Evolutionary conservation across 2,329 filamentous ascomycete genomes (phyloP), one percentile per base, ranked within the genome.

Genomic region (Aspergillus pseudonomiae): DNA sequence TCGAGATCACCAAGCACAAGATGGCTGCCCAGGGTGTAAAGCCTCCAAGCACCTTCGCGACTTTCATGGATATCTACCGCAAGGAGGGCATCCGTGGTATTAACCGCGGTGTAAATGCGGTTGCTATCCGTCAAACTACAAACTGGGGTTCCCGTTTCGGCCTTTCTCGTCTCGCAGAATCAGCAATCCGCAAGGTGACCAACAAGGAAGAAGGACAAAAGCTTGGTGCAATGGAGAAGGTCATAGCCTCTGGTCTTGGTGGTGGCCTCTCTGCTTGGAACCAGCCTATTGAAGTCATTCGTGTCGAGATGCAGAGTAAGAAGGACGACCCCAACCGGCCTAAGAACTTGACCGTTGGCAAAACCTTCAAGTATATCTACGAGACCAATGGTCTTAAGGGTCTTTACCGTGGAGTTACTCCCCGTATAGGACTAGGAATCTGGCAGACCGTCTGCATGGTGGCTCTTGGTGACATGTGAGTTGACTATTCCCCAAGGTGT

Each of bases 401-500:
- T 76, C 85, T 99, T 70, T 99, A 99, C 86, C 92, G 95, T 77
- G 95, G 95, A 77, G 94, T 99, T 68, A 86, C 93, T 71, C 95
- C 95, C 73, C 90, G 95, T 79, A 94, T 99, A 78, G 94, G 94
- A 72, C 89, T 99, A 68, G 91, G 95, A 77, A 88, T 99, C 83
- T 99, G 95, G 95, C 95, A 99, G 87, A 99, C 95, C 67, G 91
- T 99, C 76, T 99, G 95, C 87, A 99, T 99, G 95, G 95, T 99
- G 82, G 95, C 94, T 76, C 86, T 98, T 81, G 95, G 95, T 82
- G 95, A 98, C 83, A 94, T 96, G 93, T 96, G 83, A 85, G 93
- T 88, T 71, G 59, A 64, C 58, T 57, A 45, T 64, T 68, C 32
- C 30, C 45, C 24, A 11, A 24, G 39, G 39, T n/a, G 16, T 55